Conservation (phyloP, 805 yeast genomes). For the Wickerhamiella kazuoi region DNA sequence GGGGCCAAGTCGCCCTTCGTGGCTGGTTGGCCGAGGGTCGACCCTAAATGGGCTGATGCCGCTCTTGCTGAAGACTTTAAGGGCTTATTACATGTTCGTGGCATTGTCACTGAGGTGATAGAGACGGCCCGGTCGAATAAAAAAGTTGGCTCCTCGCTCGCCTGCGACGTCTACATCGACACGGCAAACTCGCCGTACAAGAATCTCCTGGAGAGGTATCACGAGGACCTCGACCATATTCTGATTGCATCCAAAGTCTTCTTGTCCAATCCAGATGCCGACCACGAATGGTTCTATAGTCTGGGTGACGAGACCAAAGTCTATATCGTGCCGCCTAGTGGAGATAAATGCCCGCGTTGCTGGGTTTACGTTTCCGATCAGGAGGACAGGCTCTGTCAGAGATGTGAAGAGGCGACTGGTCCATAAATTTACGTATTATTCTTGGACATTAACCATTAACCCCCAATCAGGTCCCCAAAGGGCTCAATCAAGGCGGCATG, state of each 20-base stretch:
- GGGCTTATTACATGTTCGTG: constrained; percentile 31
- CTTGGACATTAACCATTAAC: too few relatives aligned
- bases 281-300: constrained; percentile 18
- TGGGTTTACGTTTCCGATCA: constrained; percentile 56
- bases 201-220: constrained; percentile 13
- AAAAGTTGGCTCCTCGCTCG: constrained; percentile 33
- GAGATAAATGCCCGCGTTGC: constrained; percentile 76
- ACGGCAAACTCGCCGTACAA: constrained; percentile 3
- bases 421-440: too few relatives aligned
- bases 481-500: too few relatives aligned
- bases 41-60: constrained; percentile 22
- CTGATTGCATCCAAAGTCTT: constrained; percentile 46
- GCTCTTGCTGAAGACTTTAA: constrained; percentile 27
- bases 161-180: constrained; percentile 30
- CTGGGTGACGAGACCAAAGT: constrained; percentile 22
- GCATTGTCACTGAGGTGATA: constrained; percentile 31
- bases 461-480: too few relatives aligned
- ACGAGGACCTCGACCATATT: constrained; percentile 35
- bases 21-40: constrained; percentile 27
- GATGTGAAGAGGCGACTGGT: constrained; percentile 32
- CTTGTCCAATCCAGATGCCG: constrained; percentile 18
- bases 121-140: constrained; percentile 41
- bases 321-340: constrained; percentile 28
- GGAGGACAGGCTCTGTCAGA: constrained; percentile 40
- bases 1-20: constrained; percentile 30